phyloP scores from a whole-genome alignment of 306 rosid species.

The Lablab purpureus region DNA sequence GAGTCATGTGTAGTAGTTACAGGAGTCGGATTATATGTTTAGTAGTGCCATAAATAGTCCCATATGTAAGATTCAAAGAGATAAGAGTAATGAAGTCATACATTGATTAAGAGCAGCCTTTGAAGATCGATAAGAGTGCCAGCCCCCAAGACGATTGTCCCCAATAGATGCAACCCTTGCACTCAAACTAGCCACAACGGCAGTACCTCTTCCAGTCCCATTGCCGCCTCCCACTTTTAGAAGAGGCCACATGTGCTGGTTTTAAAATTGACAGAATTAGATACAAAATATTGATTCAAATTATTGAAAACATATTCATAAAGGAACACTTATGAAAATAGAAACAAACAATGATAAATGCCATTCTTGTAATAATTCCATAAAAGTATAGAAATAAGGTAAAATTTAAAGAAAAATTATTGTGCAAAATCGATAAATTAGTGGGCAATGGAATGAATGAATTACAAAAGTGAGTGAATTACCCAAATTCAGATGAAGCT shows the following conservation, averaged over 20 bases:
- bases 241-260: slow-evolving; percentile 98
- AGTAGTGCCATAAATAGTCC: not conserved
- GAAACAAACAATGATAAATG: slow-evolving; percentile 8
- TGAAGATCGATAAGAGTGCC: slow-evolving; percentile 97
- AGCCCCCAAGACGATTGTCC: slow-evolving; percentile 90
- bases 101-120: slow-evolving; percentile 95
- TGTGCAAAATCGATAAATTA: not conserved
- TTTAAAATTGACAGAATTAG: slow-evolving; percentile 16
- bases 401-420: slow-evolving; percentile 2
- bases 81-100: slow-evolving; percentile 46
- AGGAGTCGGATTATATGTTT: not conserved
- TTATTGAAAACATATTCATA: slow-evolving; percentile 1
- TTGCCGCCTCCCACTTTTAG: slow-evolving; percentile 72
- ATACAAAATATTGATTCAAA: slow-evolving; percentile 2
- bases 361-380: not conserved
- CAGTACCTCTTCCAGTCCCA: slow-evolving; percentile 70
- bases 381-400: not conserved
- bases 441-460: not conserved
- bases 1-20: not conserved
- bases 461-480: not conserved
- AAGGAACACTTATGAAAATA: slow-evolving; percentile 20
- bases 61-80: slow-evolving; percentile 4
- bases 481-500: not conserved
- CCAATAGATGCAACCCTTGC: slow-evolving; percentile 97
- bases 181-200: slow-evolving; percentile 91